A percentile compares a stretch with the other conserved stretches of the same genome.
Conservation (phyloP, 108 stramenopile species). For the Asterionellopsis glacialis region DNA sequence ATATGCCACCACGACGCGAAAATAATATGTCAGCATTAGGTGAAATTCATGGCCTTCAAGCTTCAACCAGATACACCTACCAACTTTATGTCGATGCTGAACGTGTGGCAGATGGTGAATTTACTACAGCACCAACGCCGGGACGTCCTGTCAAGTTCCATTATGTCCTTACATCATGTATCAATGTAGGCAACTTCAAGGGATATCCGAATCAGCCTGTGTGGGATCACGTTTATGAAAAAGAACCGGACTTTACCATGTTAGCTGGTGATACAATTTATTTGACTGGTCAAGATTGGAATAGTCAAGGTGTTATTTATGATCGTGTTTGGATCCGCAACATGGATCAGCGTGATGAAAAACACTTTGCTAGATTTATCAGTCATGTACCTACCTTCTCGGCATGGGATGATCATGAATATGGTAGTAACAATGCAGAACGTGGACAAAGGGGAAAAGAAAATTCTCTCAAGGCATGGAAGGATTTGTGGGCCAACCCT, state of each 20-base stretch:
- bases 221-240: constrained; percentile 10
- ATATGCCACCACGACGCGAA: no score
- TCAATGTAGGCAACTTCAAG: constrained; percentile 10
- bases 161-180: constrained; percentile 17
- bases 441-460: constrained; percentile 17
- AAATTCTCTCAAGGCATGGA: constrained; percentile 10
- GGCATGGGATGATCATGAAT: constrained; percentile 29
- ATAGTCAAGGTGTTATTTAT: constrained; percentile 10
- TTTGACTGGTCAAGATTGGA: constrained; percentile 16
- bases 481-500: constrained; percentile 22
- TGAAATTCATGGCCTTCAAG: constrained; percentile 2
- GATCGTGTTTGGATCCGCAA: constrained; percentile 25
- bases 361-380: constrained; percentile 19
- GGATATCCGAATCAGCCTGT: constrained; percentile 12
- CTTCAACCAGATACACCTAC: constrained; percentile 16
- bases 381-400: constrained; percentile 15
- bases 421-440: constrained; percentile 16
- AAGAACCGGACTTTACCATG: constrained; percentile 15
- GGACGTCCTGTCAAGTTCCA: neutral
- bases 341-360: constrained; percentile 18
- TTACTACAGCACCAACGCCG: constrained; percentile 6
- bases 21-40: neutral
- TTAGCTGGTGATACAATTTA: constrained; percentile 28
- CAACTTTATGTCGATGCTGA: constrained; percentile 9
- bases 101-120: constrained; percentile 12